phyloP scores from a whole-genome alignment of 305 asterid genomes.

The Fraxinus floribunda region DNA sequence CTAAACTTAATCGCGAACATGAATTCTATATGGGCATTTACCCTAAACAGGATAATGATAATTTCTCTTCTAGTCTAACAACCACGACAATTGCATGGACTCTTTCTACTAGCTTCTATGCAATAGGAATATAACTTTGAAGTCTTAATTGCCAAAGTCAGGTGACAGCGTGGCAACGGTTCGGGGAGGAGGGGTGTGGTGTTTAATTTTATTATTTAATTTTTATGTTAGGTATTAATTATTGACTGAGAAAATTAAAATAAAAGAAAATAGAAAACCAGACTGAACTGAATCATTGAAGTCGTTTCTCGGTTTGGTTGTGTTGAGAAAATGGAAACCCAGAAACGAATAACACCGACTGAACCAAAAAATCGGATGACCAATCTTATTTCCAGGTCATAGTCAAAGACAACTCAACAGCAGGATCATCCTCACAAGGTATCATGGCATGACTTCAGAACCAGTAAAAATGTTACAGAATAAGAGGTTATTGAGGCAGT shows the following conservation, averaged over 20 bases:
- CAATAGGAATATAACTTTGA: neutral
- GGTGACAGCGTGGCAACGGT: neutral
- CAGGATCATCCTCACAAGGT: slow-evolving; percentile 17
- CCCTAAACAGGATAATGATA: neutral
- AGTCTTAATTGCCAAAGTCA: neutral
- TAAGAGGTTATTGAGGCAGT: slow-evolving; percentile 13
- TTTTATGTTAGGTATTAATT: neutral
- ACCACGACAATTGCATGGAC: neutral
- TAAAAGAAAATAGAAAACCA: neutral
- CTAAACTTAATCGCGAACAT: neutral
- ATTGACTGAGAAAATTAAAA: neutral
- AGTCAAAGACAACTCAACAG: slow-evolving; percentile 9
- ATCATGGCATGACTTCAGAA: slow-evolving; percentile 4
- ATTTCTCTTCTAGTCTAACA: neutral
- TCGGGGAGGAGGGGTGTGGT: neutral
- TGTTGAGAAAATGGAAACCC: neutral
- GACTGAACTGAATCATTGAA: neutral
- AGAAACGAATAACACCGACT: neutral
- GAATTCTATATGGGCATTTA: neutral
- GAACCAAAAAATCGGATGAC: neutral
- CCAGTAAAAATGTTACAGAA: neutral
- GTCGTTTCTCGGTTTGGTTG: neutral
- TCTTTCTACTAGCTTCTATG: neutral
- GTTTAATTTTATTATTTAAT: neutral
- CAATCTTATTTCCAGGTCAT: neutral